A percentile compares a stretch with the other conserved stretches of the same genome.
Evolutionary conservation across 768 basidiomycete genomes (phyloP).

Genomic region (Cystobasidium ongulense): DNA sequence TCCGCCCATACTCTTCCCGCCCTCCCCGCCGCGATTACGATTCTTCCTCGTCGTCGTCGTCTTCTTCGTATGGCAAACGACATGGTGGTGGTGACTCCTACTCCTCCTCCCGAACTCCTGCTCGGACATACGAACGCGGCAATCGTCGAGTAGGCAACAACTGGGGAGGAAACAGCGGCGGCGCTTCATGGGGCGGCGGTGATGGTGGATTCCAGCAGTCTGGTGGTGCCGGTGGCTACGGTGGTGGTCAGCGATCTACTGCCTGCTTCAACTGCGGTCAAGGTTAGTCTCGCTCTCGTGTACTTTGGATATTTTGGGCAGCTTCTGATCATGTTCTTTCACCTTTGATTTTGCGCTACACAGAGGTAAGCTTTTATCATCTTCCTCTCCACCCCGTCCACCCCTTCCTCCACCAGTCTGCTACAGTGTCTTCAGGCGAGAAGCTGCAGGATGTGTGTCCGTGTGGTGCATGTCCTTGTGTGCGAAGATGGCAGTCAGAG

Average conservation of each 20-base stretch:
- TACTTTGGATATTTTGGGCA: neutral
- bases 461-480: neutral
- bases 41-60: neutral
- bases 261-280: slow-evolving; percentile 31
- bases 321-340: neutral
- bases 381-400: neutral
- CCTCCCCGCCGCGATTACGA: neutral
- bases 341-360: neutral
- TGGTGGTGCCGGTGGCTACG: slow-evolving; percentile 24
- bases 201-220: slow-evolving; percentile 21
- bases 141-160: slow-evolving; percentile 1
- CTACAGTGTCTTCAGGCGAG: neutral
- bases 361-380: neutral
- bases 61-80: neutral
- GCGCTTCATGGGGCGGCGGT: neutral
- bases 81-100: neutral
- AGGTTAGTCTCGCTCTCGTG: neutral
- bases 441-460: neutral
- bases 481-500: neutral
- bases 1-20: neutral
- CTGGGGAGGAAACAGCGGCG: neutral
- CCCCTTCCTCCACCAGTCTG: neutral
- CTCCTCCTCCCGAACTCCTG: neutral
- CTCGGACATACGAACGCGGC: neutral
- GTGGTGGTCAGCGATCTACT: slow-evolving; percentile 19